Percentiles rank a stretch among this genome's conserved stretches.
These are phyloP conservation scores for Nicotiana tabacum DNA, from an alignment of 257 asterid species.

Conservation along the genomic window DNA sequence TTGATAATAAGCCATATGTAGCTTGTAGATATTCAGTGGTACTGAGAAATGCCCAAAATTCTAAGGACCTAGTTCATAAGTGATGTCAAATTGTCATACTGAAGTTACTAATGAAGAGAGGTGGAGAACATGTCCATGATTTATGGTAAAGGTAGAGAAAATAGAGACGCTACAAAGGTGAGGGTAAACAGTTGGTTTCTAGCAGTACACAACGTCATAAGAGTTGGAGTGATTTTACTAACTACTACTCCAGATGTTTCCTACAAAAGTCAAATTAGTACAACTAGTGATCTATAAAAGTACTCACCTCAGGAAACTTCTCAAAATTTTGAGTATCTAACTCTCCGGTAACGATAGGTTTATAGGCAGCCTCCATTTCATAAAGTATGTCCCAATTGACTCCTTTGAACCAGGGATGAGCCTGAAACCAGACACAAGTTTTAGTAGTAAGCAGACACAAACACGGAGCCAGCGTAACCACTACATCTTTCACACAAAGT, in stretches of 20 bases:
- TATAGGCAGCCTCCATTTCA: conserved; percentile 95
- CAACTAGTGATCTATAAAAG: not conserved
- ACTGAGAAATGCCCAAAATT: not conserved
- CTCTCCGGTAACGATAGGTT: conserved; percentile 86
- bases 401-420: conserved; percentile 82
- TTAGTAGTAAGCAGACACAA: not conserved
- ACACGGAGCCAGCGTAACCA: not conserved
- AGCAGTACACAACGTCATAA: not conserved
- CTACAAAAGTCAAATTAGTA: not conserved
- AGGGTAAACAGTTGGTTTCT: not conserved
- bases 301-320: conserved; percentile 77
- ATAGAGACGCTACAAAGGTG: not conserved
- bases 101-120: conserved; percentile 1
- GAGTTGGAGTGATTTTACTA: not conserved
- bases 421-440: conserved; percentile 40
- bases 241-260: not conserved
- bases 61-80: not conserved
- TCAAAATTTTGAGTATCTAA: conserved; percentile 95
- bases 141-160: not conserved
- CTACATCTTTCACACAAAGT: not conserved
- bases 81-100: not conserved
- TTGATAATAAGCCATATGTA: not conserved
- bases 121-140: not conserved
- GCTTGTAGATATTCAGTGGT: not conserved
- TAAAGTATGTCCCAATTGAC: conserved; percentile 81